Percentiles rank a stretch among this genome's conserved stretches.
Evolutionary conservation across 75 land plant species (phyloP).

Genomic region (Isoetes taiwanensis): DNA sequence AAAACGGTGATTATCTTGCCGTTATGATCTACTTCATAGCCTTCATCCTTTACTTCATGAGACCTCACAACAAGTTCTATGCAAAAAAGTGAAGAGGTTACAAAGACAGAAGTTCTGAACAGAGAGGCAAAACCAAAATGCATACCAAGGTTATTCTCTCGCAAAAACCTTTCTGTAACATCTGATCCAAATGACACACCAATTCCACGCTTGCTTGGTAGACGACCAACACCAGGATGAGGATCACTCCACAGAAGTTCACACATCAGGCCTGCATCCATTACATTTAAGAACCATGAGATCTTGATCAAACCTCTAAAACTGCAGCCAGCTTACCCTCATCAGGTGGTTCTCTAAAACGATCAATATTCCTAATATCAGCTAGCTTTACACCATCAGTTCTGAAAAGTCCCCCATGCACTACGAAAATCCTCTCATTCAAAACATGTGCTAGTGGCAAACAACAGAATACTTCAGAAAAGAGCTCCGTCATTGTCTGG

Average conservation of each 20-base stretch:
- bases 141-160: constrained; percentile 85
- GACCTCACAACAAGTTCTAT: constrained; percentile 85
- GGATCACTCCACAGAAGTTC: constrained; percentile 99
- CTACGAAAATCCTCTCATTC: constrained; percentile 80
- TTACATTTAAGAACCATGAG: no score
- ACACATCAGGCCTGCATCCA: constrained; percentile 96
- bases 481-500: constrained; percentile 72
- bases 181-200: constrained; percentile 93
- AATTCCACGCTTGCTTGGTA: constrained; percentile 93
- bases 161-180: constrained; percentile 78
- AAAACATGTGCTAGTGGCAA: constrained; percentile 85
- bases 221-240: constrained; percentile 64
- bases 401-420: constrained; percentile 96
- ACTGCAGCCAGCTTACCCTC: constrained; percentile 42
- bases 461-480: constrained; percentile 91
- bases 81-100: not conserved
- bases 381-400: constrained; percentile 87
- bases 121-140: not conserved
- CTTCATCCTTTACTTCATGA: constrained; percentile 97
- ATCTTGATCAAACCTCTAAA: not conserved
- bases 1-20: constrained; percentile 98
- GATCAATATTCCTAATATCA: constrained; percentile 74
- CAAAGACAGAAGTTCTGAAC: no score
- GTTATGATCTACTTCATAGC: constrained; percentile 89
- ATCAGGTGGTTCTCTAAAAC: constrained; percentile 92